Evolutionary conservation across 371 early-diverging fungal genomes (phyloP), one percentile per base, ranked within the genome.

Genomic region (Apophysomyces trapeziformis): DNA sequence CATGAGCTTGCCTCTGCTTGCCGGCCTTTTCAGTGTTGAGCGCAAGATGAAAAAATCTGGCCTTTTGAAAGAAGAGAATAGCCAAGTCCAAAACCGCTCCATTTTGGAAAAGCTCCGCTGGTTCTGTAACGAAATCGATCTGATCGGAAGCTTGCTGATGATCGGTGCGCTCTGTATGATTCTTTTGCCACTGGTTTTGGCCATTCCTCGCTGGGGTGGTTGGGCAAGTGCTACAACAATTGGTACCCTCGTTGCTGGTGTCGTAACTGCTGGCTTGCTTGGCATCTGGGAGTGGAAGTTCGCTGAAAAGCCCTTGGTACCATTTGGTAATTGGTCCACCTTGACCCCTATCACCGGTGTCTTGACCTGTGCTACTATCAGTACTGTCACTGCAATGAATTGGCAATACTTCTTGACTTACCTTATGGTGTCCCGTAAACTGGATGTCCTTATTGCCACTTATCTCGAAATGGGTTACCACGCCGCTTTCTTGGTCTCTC

Each of bases 381-480:
- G 72, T 36, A 68, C 77, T 35, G 72, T 80, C 60, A 64, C 70
- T n/a, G 21, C 69, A 12, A 80, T 77, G 69, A 76, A 76, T 57
- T 78, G 73, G 69, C 67, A 67, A 8, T 80, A 83, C 58, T 79
- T 75, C 16, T 68, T 71, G 39, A 45, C 64, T 37, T 83, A 83
- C 47, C 64, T 83, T 11, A 69, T 77, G 63, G 65, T 83, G n/a
- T 74, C 81, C 1, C 79, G 81, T 11, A 37, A 69, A 8, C 37
- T 75, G n/a, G 45, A 57, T 14, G 57, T 63, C 8, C 61, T 62
- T 47, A 47, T 38, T 1, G 75, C 83, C 6, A 63, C 72, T 4
- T 50, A 73, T 16, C 67, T 83, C 5, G 78, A 77, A 56, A 75
- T 78, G 45, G 75, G 79, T n/a, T 83, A 77, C 45, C 71, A 78